Percentiles rank a stretch among this genome's conserved stretches.
These are phyloP conservation scores for Daldinia caldariorum DNA, from an alignment of 495 filamentous ascomycete species.

Conservation along the genomic window DNA sequence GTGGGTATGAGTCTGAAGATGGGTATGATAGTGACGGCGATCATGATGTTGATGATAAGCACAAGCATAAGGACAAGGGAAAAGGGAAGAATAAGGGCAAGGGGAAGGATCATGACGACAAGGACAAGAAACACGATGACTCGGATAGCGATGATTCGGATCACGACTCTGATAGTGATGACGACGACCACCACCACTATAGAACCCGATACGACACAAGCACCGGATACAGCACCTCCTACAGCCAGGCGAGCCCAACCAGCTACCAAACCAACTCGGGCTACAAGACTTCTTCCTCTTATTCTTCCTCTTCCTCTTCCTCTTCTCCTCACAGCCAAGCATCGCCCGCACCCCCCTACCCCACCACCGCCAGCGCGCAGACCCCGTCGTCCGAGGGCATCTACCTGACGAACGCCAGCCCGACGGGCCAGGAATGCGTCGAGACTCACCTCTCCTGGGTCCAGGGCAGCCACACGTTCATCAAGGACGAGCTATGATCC, in stretches of 20 bases:
- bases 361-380: neutral
- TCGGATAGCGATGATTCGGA: too few relatives aligned
- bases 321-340: neutral
- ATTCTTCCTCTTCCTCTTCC: too few relatives aligned
- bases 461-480: slow-evolving; percentile 3
- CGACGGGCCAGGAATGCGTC: neutral
- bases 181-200: too few relatives aligned
- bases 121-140: neutral
- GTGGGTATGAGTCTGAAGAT: neutral
- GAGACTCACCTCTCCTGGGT: slow-evolving; percentile 13
- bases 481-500: slow-evolving; percentile 7
- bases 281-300: slow-evolving; percentile 5
- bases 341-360: neutral
- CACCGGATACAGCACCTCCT: neutral
- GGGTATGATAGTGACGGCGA: neutral
- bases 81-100: neutral
- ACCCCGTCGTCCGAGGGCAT: neutral
- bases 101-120: neutral
- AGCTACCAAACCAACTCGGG: neutral
- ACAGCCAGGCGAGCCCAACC: neutral
- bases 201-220: neutral
- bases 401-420: slow-evolving; percentile 8
- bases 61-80: neutral
- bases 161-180: too few relatives aligned
- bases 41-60: neutral